Conservation (phyloP, 139 green algal species). For the Pseudopediastrum boryanum region DNA sequence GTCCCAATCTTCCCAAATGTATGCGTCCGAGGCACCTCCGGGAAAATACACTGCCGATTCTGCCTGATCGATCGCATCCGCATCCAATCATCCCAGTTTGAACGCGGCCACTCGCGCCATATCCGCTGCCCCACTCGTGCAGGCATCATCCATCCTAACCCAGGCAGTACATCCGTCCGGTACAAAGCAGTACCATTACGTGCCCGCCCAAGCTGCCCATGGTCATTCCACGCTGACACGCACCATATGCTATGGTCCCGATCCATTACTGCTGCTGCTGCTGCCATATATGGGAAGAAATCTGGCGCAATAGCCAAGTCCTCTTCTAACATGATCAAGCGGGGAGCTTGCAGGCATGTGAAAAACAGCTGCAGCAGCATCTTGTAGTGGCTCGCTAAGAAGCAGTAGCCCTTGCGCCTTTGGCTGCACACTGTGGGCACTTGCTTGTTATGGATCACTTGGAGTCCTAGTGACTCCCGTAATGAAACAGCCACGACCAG, state of each 20-base stretch:
- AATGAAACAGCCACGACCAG: too few relatives aligned
- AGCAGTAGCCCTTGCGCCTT: background rate
- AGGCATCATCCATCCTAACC: slow-evolving; percentile 66
- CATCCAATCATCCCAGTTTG: slow-evolving; percentile 71
- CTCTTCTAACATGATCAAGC: slow-evolving; percentile 49
- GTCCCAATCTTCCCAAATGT: slow-evolving; percentile 63
- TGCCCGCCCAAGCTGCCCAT: slow-evolving; percentile 52
- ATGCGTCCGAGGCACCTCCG: slow-evolving; percentile 55
- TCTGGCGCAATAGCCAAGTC: slow-evolving; percentile 65
- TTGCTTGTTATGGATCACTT: background rate
- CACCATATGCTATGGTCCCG: background rate
- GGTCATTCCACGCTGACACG: slow-evolving; percentile 67
- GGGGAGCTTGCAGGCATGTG: slow-evolving; percentile 1
- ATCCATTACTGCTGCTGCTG: slow-evolving; percentile 41
- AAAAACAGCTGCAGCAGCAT: slow-evolving; percentile 22
- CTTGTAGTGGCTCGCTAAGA: slow-evolving; percentile 14
- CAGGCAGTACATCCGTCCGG: slow-evolving; percentile 70
- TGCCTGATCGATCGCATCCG: slow-evolving; percentile 32
- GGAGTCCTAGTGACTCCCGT: too few relatives aligned
- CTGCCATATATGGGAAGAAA: slow-evolving; percentile 66
- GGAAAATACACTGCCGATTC: slow-evolving; percentile 58
- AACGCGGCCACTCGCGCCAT: slow-evolving; percentile 37
- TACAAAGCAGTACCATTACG: slow-evolving; percentile 43
- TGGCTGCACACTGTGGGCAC: background rate
- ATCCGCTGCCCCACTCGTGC: slow-evolving; percentile 37